Conservation (phyloP, 768 basidiomycete species). For the Paxillus rubicundulus region DNA sequence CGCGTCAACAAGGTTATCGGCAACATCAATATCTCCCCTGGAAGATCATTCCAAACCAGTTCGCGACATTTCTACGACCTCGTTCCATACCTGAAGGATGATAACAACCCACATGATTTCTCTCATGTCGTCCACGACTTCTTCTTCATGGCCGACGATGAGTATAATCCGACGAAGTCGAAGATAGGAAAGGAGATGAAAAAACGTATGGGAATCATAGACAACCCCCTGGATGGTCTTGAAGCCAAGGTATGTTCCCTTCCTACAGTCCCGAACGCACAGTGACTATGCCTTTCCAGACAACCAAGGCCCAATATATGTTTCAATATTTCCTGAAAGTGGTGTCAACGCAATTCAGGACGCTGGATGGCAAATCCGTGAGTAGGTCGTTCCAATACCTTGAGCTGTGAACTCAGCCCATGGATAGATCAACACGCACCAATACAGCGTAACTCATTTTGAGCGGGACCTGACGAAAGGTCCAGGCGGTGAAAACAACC, state of each 20-base stretch:
- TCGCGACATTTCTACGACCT: slow-evolving; percentile 79
- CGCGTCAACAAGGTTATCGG: slow-evolving; percentile 97
- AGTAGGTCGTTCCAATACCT: slow-evolving; percentile 22
- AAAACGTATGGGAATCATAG: slow-evolving; percentile 66
- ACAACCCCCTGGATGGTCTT: slow-evolving; percentile 73
- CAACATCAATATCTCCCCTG: slow-evolving; percentile 93
- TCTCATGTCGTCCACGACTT: slow-evolving; percentile 83
- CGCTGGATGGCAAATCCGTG: slow-evolving; percentile 70
- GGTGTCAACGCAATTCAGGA: slow-evolving; percentile 91
- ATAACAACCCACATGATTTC: slow-evolving; percentile 89
- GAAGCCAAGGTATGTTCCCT: slow-evolving; percentile 49
- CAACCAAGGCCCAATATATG: slow-evolving; percentile 82
- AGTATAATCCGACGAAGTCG: slow-evolving; percentile 70
- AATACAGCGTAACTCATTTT: slow-evolving; percentile 95
- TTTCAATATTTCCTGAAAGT: slow-evolving; percentile 99
- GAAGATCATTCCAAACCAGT: slow-evolving; percentile 90
- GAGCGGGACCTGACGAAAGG: slow-evolving; percentile 85
- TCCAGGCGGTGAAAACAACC: slow-evolving; percentile 50
- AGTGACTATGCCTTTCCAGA: slow-evolving; percentile 39
- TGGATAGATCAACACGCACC: slow-evolving; percentile 76
- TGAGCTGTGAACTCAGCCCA: slow-evolving; percentile 5
- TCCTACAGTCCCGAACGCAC: background rate
- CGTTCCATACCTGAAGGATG: slow-evolving; percentile 91
- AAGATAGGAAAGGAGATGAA: slow-evolving; percentile 60
- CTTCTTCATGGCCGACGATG: slow-evolving; percentile 77